Base-by-base conservation (phyloP, 345 rosid genomes). In the Tarenaya hassleriana region DNA sequence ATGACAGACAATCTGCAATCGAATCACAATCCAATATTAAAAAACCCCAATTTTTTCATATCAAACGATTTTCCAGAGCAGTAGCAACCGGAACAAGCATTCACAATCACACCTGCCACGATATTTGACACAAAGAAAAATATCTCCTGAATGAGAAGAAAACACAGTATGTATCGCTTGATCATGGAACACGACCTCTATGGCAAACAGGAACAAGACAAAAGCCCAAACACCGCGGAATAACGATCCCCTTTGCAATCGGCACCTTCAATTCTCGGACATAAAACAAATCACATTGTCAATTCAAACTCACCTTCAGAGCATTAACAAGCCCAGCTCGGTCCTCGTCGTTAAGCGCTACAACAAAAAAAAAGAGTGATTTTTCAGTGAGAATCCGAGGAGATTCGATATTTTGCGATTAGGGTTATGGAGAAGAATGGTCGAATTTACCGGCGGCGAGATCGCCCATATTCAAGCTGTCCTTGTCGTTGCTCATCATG, bases 281-380 rank as follows among this genome's bases (percentile, higher is more conserved):
- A 24, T 5, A 24, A 24, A 24, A 24, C 40, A 10, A 35, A n/a
- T 7, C 11, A 4, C 11, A 46, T 38, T 42, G 24, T 39, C 4
- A 16, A 7, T 33, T 33, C 32, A 35, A 35, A 35, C 40, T 35
- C 34, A 91, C 96, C 88, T 81, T 87, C 27, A 91, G 85, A 50
- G 72, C 84, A 62, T 70, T 84, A 34, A 79, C 95, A 37, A 91
- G 92, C 19, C 77, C 96, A 7, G 83, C 88, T 8, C 95, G 88
- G 71, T 69, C 77, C 60, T 53, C 84, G 7, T 73, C 83, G 61
- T 76, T 77, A 56, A 87, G 86, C 53, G 83, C 98, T 91, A 34
- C 29, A 58, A 14, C 34, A 18, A 19, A 37, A 56, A 44, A 7
- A 18, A 45, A 34, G n/a, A 42, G 52, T 17, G 9, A 18, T 60